Conservation (phyloP, 495 filamentous ascomycete species). For the Parathielavia appendiculata region DNA sequence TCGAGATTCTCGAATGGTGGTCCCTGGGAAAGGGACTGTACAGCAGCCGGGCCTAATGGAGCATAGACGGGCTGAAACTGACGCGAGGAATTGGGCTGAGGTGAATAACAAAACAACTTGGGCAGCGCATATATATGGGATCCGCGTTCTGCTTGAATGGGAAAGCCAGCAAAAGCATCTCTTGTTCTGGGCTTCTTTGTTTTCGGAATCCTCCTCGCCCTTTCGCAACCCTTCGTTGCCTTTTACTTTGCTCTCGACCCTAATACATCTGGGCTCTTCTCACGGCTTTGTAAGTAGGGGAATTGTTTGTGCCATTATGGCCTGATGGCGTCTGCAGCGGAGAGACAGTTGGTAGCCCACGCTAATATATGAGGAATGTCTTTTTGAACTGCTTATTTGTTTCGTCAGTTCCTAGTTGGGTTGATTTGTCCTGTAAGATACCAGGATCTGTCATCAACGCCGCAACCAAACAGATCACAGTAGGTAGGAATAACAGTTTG, state of each 20-base stretch:
- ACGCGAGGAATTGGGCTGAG: not conserved
- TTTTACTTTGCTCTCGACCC: not conserved
- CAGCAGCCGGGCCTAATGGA: too few relatives aligned
- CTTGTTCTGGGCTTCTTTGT: not conserved
- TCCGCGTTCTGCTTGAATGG: not conserved
- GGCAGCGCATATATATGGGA: not conserved
- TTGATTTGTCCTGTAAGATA: not conserved
- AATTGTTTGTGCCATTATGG: constrained; percentile 3
- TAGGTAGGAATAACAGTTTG: too few relatives aligned
- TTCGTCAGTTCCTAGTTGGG: not conserved
- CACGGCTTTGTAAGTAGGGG: constrained; percentile 1
- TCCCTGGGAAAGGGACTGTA: not conserved
- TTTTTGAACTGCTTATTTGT: not conserved
- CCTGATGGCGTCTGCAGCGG: not conserved
- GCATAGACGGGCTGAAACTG: not conserved
- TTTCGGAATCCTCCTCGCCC: not conserved
- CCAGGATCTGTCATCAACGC: not conserved
- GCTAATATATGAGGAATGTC: constrained; percentile 5
- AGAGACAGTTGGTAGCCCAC: constrained; percentile 8
- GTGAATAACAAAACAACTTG: not conserved
- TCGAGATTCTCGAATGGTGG: not conserved
- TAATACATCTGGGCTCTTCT: not conserved
- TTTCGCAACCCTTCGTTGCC: not conserved
- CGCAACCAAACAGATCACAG: too few relatives aligned
- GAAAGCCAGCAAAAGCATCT: not conserved